Base-by-base conservation (phyloP, 805 yeast species). In the Wickerhamomyces xylosicus region DNA sequence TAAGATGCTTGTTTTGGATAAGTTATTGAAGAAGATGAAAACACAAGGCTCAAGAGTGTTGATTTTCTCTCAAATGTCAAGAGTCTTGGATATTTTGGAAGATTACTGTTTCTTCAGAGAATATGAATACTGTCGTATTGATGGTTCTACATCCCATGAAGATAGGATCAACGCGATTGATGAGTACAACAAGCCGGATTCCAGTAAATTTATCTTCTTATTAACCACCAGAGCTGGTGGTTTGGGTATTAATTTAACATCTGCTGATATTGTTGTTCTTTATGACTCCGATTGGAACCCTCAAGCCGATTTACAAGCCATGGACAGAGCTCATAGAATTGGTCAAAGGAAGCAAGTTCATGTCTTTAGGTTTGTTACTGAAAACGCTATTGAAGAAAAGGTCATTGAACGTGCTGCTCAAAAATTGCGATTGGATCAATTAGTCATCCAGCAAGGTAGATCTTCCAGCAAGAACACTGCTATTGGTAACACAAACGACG, bases 251-350 rank as follows among this genome's bases (percentile, higher is more conserved):
- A 89, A 90, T 55, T 69, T 89, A 54, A 90, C 95, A 1, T 75
- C 85, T 8, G 97, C 97, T 2, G 96, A 89, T 57, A 77, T 84
- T 33, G 97, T 89, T 37, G 74, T 89, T 3, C 59, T 89, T 20
- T 90, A 76, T 56, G 97, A 89, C 59, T 83, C 95, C 0, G 97
- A 89, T 63, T 89, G 97, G 97, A 89, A 89, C 55, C 97, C 97
- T 2, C 97, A 89, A 57, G 97, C 96, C 0, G 97, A 89, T 67
- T 67, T 89, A 52, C 97, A 89, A 63, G 97, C 97, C 1, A 89
- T 89, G 97, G 97, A 90, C 59, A 74, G 97, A 56, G 97, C 97
- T 1, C 97, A 89, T 56, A 77, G 97, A 67, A 89, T 89, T 56
- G 97, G 97, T 16, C 97, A 89, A 59, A 90, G 85, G 57, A 90